A percentile compares a stretch with the other conserved stretches of the same genome.
Conservation (phyloP, 2,329 filamentous ascomycete genomes). For the Metarhizium humberi region DNA sequence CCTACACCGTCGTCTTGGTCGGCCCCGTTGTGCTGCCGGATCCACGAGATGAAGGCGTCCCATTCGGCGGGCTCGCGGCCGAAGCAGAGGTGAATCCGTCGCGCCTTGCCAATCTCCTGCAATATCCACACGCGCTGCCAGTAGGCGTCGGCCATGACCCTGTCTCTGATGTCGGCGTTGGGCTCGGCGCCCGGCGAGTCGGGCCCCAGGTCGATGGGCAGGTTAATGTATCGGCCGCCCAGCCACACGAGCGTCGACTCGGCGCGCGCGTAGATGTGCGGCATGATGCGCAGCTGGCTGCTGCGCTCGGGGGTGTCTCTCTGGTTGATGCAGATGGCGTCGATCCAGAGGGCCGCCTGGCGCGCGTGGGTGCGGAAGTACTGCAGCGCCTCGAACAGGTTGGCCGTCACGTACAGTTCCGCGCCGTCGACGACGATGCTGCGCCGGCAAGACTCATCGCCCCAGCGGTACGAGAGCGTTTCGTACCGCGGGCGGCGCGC, state of each 20-base stretch:
- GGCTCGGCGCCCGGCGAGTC: not conserved
- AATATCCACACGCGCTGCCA: conserved; percentile 11
- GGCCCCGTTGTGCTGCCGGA: no score
- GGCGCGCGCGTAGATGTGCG: conserved; percentile 11
- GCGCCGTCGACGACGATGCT: no score
- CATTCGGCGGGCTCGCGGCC: no score
- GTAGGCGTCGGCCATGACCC: conserved; percentile 6
- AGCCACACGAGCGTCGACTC: conserved; percentile 5
- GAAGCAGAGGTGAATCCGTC: no score
- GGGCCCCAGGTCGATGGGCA: not conserved
- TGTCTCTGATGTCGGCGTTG: not conserved
- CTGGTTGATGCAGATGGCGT: conserved; percentile 12
- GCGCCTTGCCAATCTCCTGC: conserved; percentile 9
- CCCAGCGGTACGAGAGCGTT: no score
- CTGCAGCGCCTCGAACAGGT: no score
- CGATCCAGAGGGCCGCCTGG: conserved; percentile 3
- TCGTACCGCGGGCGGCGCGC: no score
- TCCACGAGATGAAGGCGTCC: no score
- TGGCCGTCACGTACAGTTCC: no score
- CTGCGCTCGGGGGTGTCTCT: conserved; percentile 8
- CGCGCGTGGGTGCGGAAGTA: no score
- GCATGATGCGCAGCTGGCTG: conserved; percentile 12
- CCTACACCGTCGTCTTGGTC: no score
- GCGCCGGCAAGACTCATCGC: no score
- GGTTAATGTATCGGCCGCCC: not conserved